These are phyloP conservation scores for Aegilops sharonensis DNA, from an alignment of 176 grass and related monocot genomes.

Conservation along the genomic window DNA sequence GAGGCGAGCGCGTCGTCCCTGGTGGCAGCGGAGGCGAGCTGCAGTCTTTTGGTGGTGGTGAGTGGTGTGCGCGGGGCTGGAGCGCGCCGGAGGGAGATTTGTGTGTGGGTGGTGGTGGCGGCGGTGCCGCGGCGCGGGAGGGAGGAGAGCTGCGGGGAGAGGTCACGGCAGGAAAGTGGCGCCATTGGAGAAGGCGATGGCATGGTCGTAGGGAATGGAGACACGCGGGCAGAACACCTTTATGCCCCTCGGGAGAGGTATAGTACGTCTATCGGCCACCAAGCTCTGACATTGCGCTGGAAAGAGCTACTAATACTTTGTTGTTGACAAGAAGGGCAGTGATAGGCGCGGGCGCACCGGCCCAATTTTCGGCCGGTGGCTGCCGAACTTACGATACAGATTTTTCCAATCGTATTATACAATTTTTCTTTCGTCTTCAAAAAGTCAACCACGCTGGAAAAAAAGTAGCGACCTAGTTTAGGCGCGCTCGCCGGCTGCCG, in stretches of 20 bases:
- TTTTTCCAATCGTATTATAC: no score
- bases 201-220: not conserved
- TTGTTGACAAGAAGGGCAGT: no score
- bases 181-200: slow-evolving; percentile 29
- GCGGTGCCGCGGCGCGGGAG: not conserved
- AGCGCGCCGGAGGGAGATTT: slow-evolving; percentile 25
- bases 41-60: not conserved
- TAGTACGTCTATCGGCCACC: no score
- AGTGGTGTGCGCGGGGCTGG: not conserved
- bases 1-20: slow-evolving; percentile 45
- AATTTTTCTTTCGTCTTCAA: no score
- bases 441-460: no score
- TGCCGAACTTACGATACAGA: no score
- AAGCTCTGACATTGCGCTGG: no score
- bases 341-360: no score
- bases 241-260: not conserved
- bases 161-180: slow-evolving; percentile 12
- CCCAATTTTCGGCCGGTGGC: no score
- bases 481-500: no score
- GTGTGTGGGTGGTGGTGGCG: not conserved
- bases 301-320: no score
- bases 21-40: slow-evolving; percentile 28
- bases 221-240: not conserved
- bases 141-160: slow-evolving; percentile 22
- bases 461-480: no score